Conservation (phyloP, 2,329 filamentous ascomycete genomes). For the Scedosporium apiospermum region DNA sequence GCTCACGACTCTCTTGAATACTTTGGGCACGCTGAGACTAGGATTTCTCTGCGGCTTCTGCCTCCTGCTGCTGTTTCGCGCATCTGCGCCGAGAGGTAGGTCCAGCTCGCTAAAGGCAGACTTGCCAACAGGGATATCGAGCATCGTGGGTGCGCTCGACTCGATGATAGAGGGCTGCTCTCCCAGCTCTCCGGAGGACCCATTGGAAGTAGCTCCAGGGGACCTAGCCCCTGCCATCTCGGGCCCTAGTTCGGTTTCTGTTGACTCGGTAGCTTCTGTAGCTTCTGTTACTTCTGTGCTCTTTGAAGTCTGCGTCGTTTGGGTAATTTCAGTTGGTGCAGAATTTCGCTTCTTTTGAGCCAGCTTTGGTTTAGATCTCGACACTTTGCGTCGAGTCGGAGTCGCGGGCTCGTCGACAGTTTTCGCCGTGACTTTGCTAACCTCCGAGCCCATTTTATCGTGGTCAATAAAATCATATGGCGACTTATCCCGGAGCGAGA, state of each 20-base stretch:
- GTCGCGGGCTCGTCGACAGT: slow-evolving; percentile 8
- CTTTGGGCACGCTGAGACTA: slow-evolving; percentile 52
- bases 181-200: not conserved
- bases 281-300: not conserved
- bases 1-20: slow-evolving; percentile 54
- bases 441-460: not conserved
- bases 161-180: not conserved
- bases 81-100: slow-evolving; percentile 38
- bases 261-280: not conserved
- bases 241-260: not conserved
- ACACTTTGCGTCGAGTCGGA: slow-evolving; percentile 1
- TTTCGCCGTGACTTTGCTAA: not conserved
- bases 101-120: slow-evolving; percentile 60
- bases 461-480: slow-evolving; percentile 3
- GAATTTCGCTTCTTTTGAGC: not conserved
- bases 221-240: slow-evolving; percentile 3
- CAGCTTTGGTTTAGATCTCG: not conserved
- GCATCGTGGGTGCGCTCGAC: slow-evolving; percentile 28
- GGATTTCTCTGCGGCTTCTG: slow-evolving; percentile 41
- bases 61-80: slow-evolving; percentile 29
- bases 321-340: slow-evolving; percentile 1
- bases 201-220: not conserved
- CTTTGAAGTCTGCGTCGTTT: not conserved
- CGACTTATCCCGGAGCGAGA: slow-evolving; percentile 4
- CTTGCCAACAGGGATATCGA: slow-evolving; percentile 54